phyloP scores from a whole-genome alignment of 2,329 filamentous ascomycete species.

The Claviceps sp. region DNA sequence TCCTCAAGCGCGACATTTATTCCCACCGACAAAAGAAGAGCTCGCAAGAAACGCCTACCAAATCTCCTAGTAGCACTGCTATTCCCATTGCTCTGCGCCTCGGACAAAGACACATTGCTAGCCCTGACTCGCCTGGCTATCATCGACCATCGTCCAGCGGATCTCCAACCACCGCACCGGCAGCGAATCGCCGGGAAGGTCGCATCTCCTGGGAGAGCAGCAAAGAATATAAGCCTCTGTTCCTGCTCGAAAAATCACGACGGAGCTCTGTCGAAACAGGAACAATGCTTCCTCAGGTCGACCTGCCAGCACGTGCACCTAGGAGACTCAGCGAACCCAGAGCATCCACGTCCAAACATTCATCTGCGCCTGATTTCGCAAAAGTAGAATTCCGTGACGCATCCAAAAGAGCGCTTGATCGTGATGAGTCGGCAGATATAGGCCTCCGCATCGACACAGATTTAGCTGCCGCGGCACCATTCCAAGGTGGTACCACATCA shows the following conservation, averaged over 20 bases:
- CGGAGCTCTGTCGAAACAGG: conserved; percentile 20
- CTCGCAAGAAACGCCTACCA: conserved; percentile 31
- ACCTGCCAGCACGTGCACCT: conserved; percentile 37
- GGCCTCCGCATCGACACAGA: conserved; percentile 29
- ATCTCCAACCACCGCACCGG: conserved; percentile 20
- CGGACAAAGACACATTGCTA: conserved; percentile 26
- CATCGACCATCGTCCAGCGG: conserved; percentile 25
- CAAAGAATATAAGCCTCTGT: conserved; percentile 67
- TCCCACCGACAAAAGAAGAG: conserved; percentile 36
- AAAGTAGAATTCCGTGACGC: conserved; percentile 16
- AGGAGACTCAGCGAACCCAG: conserved; percentile 20
- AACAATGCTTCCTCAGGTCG: conserved; percentile 13
- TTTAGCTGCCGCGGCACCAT: conserved; percentile 16
- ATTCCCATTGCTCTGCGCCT: conserved; percentile 44
- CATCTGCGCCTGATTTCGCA: conserved; percentile 19
- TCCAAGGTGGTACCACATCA: conserved; percentile 42
- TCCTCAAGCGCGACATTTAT: conserved; percentile 24
- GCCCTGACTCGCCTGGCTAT: conserved; percentile 28
- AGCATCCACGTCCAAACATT: conserved; percentile 18
- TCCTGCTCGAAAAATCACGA: conserved; percentile 56
- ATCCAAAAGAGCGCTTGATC: conserved; percentile 12
- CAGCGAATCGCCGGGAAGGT: conserved; percentile 25
- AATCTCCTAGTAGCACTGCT: conserved; percentile 43
- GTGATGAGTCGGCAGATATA: conserved; percentile 9
- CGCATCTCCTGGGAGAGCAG: conserved; percentile 49